phyloP scores from a whole-genome alignment of 495 filamentous ascomycete species.

The Hyaloscypha bicolor region DNA sequence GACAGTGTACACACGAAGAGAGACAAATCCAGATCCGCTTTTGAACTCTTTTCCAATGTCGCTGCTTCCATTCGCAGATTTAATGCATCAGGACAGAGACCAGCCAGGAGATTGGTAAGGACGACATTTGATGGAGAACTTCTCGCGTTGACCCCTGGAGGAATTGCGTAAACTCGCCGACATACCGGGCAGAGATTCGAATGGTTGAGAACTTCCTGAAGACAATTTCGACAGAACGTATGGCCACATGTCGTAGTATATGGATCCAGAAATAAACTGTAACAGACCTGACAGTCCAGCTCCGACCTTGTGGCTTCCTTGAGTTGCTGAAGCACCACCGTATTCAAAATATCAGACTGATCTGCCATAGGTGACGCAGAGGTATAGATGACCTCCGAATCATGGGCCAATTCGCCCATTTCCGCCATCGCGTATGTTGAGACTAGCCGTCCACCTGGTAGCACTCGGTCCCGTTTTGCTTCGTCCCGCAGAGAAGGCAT shows the following conservation, averaged over 20 bases:
- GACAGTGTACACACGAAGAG: conserved; percentile 82
- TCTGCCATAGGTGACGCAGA: conserved; percentile 39
- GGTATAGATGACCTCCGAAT: conserved; percentile 51
- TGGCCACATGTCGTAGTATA: conserved; percentile 86
- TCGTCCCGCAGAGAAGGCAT: conserved; percentile 39
- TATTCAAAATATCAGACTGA: conserved; percentile 48
- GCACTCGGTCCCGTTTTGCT: conserved; percentile 34
- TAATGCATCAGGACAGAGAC: conserved; percentile 68
- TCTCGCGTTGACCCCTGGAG: conserved; percentile 50
- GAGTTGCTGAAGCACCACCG: conserved; percentile 53
- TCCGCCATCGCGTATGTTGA: conserved; percentile 60
- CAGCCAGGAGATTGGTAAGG: conserved; percentile 59
- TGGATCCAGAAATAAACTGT: conserved; percentile 75
- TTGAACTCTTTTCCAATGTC: conserved; percentile 49
- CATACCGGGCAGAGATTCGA: conserved; percentile 79
- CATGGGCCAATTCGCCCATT: conserved; percentile 52
- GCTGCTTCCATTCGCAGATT: conserved; percentile 55
- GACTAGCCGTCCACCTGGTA: conserved; percentile 59
- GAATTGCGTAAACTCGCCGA: conserved; percentile 65
- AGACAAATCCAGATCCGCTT: conserved; percentile 61
- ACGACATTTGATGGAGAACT: conserved; percentile 61
- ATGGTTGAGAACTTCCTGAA: conserved; percentile 73
- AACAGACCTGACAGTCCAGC: conserved; percentile 88
- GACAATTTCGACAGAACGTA: conserved; percentile 82
- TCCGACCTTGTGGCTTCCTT: conserved; percentile 64